Base-by-base conservation (phyloP, 202 grass and related monocot species). In the Zoysia matrella region DNA sequence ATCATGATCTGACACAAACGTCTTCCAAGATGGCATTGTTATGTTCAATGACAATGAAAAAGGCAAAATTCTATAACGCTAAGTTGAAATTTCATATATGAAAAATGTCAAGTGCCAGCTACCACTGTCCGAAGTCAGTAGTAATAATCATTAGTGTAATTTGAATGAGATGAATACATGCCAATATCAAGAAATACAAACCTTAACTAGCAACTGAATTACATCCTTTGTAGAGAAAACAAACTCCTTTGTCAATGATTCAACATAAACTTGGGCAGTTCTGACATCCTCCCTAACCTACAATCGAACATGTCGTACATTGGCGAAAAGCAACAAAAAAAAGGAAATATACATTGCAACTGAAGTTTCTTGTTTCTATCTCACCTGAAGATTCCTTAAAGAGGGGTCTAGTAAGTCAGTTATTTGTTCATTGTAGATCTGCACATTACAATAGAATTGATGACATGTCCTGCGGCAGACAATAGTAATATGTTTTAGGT, bases 391-490 rank as follows among this genome's bases (percentile, higher is more conserved):
- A 52, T 85, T 93, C 72, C 83, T 98, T 61, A 79, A 87, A 0
- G 81, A 56, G 6, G 95, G 90, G 52, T 98, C 90, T 77, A 98
- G 90, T 81, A 98, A 94, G 83, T 98, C 95, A 49, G 95, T 98
- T 79, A 98, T 98, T 81, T 98, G 95, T 69, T 98, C 95, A 87
- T 98, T 98, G 71, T 98, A 95, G 45, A 98, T 98, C 95, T 98
- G 89, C 67, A 83, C n/a, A 56, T 52, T 73, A 42, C 8, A 72
- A 75, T 60, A 36, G 57, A 49, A 57, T 47, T 50, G 68, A 56
- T 93, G 50, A 88, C 48, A 85, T 64, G 78, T 63, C 82, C 16
- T 45, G 73, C 46, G 15, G 52, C 48, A 72, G 82, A 94, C 65
- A 71, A 69, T 63, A 83, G 71, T 55, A 58, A 55, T 56, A 71